A percentile compares a stretch with the other conserved stretches of the same genome.
Evolutionary conservation across 495 filamentous ascomycete species (phyloP).

Genomic region (Penicillium steckii): DNA sequence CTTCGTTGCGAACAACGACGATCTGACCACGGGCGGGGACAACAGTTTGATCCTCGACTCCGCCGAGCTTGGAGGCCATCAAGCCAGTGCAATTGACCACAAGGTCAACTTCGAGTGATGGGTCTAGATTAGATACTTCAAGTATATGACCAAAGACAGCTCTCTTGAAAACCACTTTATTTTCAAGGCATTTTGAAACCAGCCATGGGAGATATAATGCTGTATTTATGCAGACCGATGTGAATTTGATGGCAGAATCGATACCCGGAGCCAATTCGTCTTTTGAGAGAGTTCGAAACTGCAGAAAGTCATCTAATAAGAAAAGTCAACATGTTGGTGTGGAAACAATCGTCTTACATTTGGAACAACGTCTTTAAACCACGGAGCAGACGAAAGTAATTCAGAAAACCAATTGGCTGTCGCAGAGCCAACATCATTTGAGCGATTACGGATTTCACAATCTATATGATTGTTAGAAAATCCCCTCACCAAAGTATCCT

Average conservation of each 20-base stretch:
- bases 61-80: slow-evolving; percentile 65
- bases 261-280: slow-evolving; percentile 57
- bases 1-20: slow-evolving; percentile 79
- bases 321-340: no score
- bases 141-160: slow-evolving; percentile 60
- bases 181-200: slow-evolving; percentile 67
- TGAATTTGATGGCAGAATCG: slow-evolving; percentile 70
- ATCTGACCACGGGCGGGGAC: slow-evolving; percentile 81
- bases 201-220: slow-evolving; percentile 87
- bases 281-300: slow-evolving; percentile 38
- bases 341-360: slow-evolving; percentile 42
- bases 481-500: no score
- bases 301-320: no score
- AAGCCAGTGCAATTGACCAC: slow-evolving; percentile 86
- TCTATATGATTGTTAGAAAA: slow-evolving; percentile 19
- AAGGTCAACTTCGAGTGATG: slow-evolving; percentile 56
- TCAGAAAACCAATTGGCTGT: slow-evolving; percentile 52
- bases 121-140: slow-evolving; percentile 60
- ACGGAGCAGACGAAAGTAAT: slow-evolving; percentile 62
- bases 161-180: slow-evolving; percentile 64
- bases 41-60: slow-evolving; percentile 72
- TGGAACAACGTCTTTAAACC: slow-evolving; percentile 70
- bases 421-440: slow-evolving; percentile 55
- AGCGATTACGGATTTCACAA: slow-evolving; percentile 47
- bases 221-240: slow-evolving; percentile 87